Base-by-base conservation (phyloP, 306 rosid genomes). In the Castanopsis chinensis region DNA sequence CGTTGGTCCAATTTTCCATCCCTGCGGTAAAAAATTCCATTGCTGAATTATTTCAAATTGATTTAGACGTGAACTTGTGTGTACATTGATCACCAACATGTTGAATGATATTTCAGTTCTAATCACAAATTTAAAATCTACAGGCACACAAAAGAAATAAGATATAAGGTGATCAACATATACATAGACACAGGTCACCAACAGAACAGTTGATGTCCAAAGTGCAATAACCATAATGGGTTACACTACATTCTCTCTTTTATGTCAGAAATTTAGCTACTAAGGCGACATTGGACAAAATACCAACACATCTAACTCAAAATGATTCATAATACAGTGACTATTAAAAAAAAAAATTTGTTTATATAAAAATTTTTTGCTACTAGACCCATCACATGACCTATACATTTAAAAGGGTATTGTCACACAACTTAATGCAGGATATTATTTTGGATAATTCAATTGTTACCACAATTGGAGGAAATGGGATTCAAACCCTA, bases 1-100 rank as follows among this genome's bases (percentile, higher is more conserved):
- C 21, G 97, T 91, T 30, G 98, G 98, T 67, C 94, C 97, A 27
- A 95, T 84, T 81, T 80, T 86, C 96, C 98, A 93, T 82, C 87
- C 97, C 97, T 95, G 97, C 60, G 54, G 72, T 53, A 60, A 70
- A 78, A 58, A 35, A 63, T 72, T 69, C 61, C 72, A 68, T 8
- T 6, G 25, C 76, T 80, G 35, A 85, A 17, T 76, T 71, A 69
- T 35, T 75, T 80, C 3, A 65, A 43, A 58, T 58, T 41, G 69
- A 49, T 35, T 10, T 71, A 8, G 28, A 68, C 51, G 53, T 83
- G 72, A 58, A 69, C 73, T 72, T 45, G 8, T 58, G 28, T 25
- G 54, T 12, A 25, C 43, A 25, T 17, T 71, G 54, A 32, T 43
- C 71, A 52, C 67, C 71, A 69, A 30, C 41, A 53, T 11, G 5